Conservation (phyloP, 208 protist genomes). For the Trypanosoma avium region DNA sequence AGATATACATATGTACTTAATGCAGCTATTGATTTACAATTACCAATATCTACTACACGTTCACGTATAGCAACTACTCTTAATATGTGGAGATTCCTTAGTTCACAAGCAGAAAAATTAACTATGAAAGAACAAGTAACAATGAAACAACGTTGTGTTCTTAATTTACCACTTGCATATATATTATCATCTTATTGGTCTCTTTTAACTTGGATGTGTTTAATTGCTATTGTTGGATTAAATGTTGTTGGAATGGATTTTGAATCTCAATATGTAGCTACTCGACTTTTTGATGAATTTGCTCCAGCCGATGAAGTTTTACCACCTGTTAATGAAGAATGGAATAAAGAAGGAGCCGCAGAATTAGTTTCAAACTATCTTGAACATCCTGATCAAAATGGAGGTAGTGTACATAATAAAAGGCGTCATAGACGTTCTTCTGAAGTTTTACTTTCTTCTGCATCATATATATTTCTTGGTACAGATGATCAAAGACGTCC, state of each 20-base stretch:
- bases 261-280: conserved; percentile 85
- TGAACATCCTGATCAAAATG: conserved; percentile 35
- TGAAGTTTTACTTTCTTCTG: conserved; percentile 67
- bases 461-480: conserved; percentile 75
- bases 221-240: conserved; percentile 60
- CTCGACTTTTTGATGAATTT: conserved; percentile 77
- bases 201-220: conserved; percentile 66
- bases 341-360: conserved; percentile 45
- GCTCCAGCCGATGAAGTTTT: conserved; percentile 67
- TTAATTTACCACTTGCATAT: conserved; percentile 83
- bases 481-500: conserved; percentile 68
- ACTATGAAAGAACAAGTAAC: conserved; percentile 62
- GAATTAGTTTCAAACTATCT: conserved; percentile 64
- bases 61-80: conserved; percentile 86
- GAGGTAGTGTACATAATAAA: conserved; percentile 29
- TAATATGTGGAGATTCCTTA: conserved; percentile 89
- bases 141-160: conserved; percentile 79
- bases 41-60: conserved; percentile 85
- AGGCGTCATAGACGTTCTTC: conserved; percentile 37
- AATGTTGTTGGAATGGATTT: conserved; percentile 84
- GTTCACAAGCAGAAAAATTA: conserved; percentile 83
- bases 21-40: conserved; percentile 86
- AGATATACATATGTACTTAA: conserved; percentile 91
- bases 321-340: conserved; percentile 29
- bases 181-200: conserved; percentile 90